These are phyloP conservation scores for Magnaporthales sp. DNA, from an alignment of 2,329 filamentous ascomycete genomes.

Conservation along the genomic window DNA sequence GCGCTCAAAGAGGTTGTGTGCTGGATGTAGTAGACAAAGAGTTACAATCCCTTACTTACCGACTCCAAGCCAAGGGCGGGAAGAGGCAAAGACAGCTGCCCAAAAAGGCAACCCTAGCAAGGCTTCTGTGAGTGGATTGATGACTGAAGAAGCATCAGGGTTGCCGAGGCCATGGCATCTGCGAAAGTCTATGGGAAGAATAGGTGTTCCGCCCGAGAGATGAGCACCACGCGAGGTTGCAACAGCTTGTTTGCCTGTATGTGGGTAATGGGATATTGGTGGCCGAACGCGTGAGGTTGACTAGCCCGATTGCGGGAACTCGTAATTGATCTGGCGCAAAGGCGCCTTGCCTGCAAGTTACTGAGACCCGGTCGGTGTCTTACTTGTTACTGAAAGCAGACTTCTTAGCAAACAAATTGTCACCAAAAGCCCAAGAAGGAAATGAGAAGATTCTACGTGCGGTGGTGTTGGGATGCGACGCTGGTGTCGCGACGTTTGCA, in stretches of 20 bases:
- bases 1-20: not conserved
- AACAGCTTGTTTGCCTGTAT: not conserved
- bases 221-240: not conserved
- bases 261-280: not conserved
- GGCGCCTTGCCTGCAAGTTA: not conserved
- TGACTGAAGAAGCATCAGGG: not conserved
- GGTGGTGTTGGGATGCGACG: not conserved
- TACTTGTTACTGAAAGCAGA: not conserved
- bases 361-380: not conserved
- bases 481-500: not conserved
- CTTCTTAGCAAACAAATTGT: not conserved
- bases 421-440: not conserved
- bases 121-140: not conserved
- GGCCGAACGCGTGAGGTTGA: not conserved
- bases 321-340: not conserved
- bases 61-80: not conserved
- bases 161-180: slow-evolving; percentile 1
- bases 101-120: not conserved
- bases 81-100: not conserved
- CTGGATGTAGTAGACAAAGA: not conserved
- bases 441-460: not conserved
- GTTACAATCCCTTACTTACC: not conserved
- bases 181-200: not conserved
- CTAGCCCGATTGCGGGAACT: not conserved
- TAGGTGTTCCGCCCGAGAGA: not conserved